Evolutionary conservation across 2,329 filamentous ascomycete species (phyloP), one percentile per base, ranked within the genome.

Genomic region (Apiospora aurea): DNA sequence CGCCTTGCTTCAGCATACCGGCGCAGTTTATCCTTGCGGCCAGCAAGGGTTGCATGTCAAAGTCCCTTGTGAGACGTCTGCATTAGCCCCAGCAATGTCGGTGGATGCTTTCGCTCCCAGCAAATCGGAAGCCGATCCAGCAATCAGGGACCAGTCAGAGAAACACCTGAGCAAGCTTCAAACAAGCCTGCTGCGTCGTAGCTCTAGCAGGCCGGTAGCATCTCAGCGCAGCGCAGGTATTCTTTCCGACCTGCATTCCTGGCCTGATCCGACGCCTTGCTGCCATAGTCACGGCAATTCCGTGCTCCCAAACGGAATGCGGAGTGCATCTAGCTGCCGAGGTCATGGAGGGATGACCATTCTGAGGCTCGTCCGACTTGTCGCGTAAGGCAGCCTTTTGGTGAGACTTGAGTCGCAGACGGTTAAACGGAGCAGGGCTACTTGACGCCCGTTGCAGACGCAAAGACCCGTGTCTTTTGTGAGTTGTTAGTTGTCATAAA

Each of bases 51-150:
- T 41, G 57, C 57, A n/a, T 41, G 34, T 64, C 34, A 64, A 29
- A 29, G 34, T 29, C 29, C 16, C 34, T 64, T 64, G 29, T n/a
- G 34, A 64, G 57, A 64, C 57, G 11, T 64, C 57, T 34, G 16
- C 57, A 11, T 41, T 41, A 64, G 57, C 29, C 11, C 57, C 57
- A 64, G 24, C 57, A 64, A 16, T n/a, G 18, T 41, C 29, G n/a
- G 57, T 64, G 57, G 57, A 34, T 41, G 57, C 34, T 41, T 41
- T 34, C 57, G 21, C 57, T 41, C 34, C n/a, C 57, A 41, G 57
- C 57, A 64, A 64, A 64, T 64, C 57, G 57, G 57, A 64, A 64
- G 57, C 57, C 41, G 57, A 29, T 41, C 57, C 57, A 64, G 57
- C 18, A n/a, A 64, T 64, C 57, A 64, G 57, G 57, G 57, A 64